Conservation (phyloP, 805 yeast species). For the Huiozyma sinensis region DNA sequence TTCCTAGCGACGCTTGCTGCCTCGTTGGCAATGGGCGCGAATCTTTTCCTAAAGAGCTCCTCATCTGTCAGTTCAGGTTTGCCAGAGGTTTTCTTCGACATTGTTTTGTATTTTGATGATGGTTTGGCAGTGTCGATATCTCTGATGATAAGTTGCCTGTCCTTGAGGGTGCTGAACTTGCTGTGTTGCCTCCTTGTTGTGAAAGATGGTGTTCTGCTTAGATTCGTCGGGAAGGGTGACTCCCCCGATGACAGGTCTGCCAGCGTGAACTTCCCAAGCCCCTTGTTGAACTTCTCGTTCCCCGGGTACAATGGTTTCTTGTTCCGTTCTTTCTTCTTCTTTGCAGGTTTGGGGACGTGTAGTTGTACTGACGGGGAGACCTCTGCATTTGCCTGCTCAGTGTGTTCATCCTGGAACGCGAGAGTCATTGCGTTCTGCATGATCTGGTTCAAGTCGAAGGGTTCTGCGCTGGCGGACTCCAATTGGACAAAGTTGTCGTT, state of each 20-base stretch:
- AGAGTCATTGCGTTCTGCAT: conserved; percentile 67
- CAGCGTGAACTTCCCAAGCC: conserved; percentile 3
- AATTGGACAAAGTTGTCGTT: background rate
- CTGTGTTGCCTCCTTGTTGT: conserved; percentile 2
- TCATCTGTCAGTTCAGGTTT: conserved; percentile 10
- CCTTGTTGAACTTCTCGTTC: background rate
- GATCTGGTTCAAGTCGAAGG: conserved; percentile 58
- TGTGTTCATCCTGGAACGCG: conserved; percentile 46
- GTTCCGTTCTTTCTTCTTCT: conserved; percentile 2
- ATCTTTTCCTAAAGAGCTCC: conserved; percentile 14
- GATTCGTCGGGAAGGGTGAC: background rate
- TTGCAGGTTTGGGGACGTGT: conserved; percentile 10
- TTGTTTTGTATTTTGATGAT: background rate
- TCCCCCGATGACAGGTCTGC: conserved; percentile 1
- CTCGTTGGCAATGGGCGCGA: conserved; percentile 13
- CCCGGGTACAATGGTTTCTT: conserved; percentile 1
- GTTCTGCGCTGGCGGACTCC: conserved; percentile 27
- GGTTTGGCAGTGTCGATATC: conserved; percentile 4
- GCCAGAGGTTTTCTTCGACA: conserved; percentile 2
- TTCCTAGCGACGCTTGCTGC: conserved; percentile 23
- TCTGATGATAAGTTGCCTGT: conserved; percentile 10
- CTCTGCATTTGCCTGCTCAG: conserved; percentile 9
- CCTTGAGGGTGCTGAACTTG: conserved; percentile 1
- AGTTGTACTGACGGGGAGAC: conserved; percentile 7
- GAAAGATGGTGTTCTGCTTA: background rate